Evolutionary conservation across 192 early-diverging fungal genomes (phyloP).

Genomic region (Coemansia javaensis): DNA sequence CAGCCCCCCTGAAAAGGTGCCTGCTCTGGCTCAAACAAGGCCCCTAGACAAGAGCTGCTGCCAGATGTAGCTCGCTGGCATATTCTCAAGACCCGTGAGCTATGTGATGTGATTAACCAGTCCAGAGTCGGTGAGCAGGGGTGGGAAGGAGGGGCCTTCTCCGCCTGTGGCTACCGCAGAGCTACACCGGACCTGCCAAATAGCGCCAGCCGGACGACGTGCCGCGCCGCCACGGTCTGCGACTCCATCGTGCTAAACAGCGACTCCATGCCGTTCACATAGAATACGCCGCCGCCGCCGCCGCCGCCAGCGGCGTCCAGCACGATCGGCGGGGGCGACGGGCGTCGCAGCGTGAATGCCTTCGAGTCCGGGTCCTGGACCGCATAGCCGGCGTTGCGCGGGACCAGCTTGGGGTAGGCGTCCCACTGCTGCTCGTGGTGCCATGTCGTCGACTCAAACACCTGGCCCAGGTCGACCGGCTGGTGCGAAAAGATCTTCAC

Average conservation of each 20-base stretch:
- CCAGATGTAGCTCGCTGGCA: slow-evolving; percentile 5
- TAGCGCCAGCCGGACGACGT: slow-evolving; percentile 18
- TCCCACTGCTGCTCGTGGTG: slow-evolving; percentile 17
- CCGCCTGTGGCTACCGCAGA: not conserved
- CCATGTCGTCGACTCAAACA: slow-evolving; percentile 12
- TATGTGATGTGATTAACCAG: too few relatives aligned
- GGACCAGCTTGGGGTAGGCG: slow-evolving; percentile 18
- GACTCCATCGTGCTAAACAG: slow-evolving; percentile 37
- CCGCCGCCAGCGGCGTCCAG: slow-evolving; percentile 10
- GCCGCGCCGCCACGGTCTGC: slow-evolving; percentile 26
- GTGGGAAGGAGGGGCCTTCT: too few relatives aligned
- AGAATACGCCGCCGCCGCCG: slow-evolving; percentile 4
- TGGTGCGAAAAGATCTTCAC: slow-evolving; percentile 29
- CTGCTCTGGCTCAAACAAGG: too few relatives aligned
- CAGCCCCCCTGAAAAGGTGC: too few relatives aligned
- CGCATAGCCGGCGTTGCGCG: slow-evolving; percentile 14
- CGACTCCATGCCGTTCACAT: slow-evolving; percentile 31
- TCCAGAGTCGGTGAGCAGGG: too few relatives aligned
- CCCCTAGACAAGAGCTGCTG: slow-evolving; percentile 23
- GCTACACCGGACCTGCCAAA: not conserved
- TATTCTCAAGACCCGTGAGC: too few relatives aligned
- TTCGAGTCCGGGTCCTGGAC: not conserved
- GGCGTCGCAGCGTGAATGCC: not conserved
- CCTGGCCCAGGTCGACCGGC: slow-evolving; percentile 3
- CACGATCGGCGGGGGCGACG: slow-evolving; percentile 15